Conservation (phyloP, 139 green algal genomes). For the Chlorella sp. region DNA sequence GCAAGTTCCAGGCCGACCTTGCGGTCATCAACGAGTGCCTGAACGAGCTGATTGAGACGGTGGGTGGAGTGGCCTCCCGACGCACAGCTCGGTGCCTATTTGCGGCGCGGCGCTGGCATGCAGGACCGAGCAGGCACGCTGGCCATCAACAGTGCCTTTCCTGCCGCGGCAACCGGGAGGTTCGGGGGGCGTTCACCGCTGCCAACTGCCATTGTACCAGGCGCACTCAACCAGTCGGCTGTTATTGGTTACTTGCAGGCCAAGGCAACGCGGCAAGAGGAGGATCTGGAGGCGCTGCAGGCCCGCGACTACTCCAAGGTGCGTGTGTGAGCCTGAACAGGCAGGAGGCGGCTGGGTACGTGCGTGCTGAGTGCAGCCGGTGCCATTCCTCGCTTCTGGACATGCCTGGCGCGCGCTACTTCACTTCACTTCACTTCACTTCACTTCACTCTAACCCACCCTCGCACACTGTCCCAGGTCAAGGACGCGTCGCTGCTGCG, state of each 20-base stretch:
- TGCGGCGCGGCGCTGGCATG: background rate
- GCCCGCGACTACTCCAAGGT: slow-evolving; percentile 86
- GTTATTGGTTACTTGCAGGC: too few species aligned
- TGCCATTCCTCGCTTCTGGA: background rate
- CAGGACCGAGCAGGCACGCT: too few species aligned
- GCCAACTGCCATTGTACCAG: background rate
- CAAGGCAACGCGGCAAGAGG: slow-evolving; percentile 61
- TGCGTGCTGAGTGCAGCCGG: too few species aligned
- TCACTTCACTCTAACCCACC: background rate
- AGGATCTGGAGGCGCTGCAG: slow-evolving; percentile 86
- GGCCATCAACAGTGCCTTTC: too few species aligned
- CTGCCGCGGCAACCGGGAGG: too few species aligned
- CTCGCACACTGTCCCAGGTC: slow-evolving; percentile 63
- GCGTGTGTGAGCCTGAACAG: too few species aligned
- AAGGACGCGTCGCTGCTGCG: slow-evolving; percentile 93
- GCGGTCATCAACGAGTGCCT: slow-evolving; percentile 91
- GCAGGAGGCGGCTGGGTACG: background rate
- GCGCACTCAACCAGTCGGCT: too few species aligned
- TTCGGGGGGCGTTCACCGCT: too few species aligned
- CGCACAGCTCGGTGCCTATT: slow-evolving; percentile 15
- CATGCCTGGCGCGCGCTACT: too few species aligned
- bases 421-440: too few species aligned
- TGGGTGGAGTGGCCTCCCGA: too few species aligned
- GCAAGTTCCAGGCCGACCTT: slow-evolving; percentile 81
- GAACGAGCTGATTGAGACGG: slow-evolving; percentile 86